Base-by-base conservation (phyloP, 805 yeast species). In the Kodamaea nitidulidarum region DNA sequence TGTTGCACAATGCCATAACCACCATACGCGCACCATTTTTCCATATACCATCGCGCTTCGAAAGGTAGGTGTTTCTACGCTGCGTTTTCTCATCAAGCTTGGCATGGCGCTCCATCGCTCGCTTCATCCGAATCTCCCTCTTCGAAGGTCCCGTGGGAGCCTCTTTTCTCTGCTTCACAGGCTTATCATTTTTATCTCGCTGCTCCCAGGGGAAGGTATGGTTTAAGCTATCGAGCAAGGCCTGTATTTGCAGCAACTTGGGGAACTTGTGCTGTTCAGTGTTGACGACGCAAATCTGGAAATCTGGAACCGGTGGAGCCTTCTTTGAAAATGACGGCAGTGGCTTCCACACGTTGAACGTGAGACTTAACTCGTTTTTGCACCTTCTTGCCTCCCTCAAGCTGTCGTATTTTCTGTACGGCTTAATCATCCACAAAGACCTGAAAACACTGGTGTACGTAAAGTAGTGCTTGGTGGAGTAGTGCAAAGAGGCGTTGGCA, bases 271-370 rank as follows among this genome's bases (percentile, higher is more conserved):
- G 38, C 2, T 58, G 55, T 8, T 63, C 64, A 3, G 75, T 69
- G 42, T 78, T 74, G 11, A 78, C 69, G 0, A 87, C 76, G 2
- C 76, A 69, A 1, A 91, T 60, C 49, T 81, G 87, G 55, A 76
- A 90, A 56, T 90, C 90, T 1, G 96, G 95, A 2, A 52, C 33
- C 0, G 82, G 79, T 1, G 95, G 95, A 15, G 54, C 50, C 24
- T 77, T 79, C 49, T 88, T 88, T 42, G 80, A 80, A 63, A 84
- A 90, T 2, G 66, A 60, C 0, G 84, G 71, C 2, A 71, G 65
- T 2, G 98, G 97, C 55, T 85, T 88, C 96, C 96, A 90, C 2
- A 86, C 84, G 50, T 83, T 71, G 50, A 69, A 88, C 0, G 75
- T 65, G 2, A 83, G 61, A 15, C n/a, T 12, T 9, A 33, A 10